Conservation (phyloP, 2,329 filamentous ascomycete genomes). For the Phyllosticta citribraziliensis region DNA sequence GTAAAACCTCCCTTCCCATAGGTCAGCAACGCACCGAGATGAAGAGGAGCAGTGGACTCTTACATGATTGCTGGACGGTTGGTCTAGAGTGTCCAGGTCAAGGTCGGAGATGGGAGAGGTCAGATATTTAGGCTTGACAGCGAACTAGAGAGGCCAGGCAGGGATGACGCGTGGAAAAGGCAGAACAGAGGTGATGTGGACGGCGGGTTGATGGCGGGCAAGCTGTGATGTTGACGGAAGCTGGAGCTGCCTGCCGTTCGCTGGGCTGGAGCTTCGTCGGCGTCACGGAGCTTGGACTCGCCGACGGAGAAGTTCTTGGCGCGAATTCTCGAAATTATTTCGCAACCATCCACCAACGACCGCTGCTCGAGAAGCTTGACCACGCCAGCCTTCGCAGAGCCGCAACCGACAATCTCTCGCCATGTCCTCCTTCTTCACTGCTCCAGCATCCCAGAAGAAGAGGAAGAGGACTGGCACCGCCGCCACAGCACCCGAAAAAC, state of each 20-base stretch:
- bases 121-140: background rate
- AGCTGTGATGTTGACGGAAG: constrained; percentile 9
- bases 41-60: background rate
- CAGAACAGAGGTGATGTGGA: background rate
- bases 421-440: constrained; percentile 73
- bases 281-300: constrained; percentile 7
- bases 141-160: background rate
- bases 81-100: background rate
- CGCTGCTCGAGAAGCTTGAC: background rate
- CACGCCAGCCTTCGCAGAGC: background rate
- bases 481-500: constrained; percentile 50
- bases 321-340: constrained; percentile 11
- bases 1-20: constrained; percentile 77
- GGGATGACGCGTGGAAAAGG: background rate
- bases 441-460: constrained; percentile 80
- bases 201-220: background rate
- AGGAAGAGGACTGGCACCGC: constrained; percentile 58
- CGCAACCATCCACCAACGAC: background rate
- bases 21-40: constrained; percentile 1
- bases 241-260: constrained; percentile 9
- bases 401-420: constrained; percentile 3
- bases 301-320: constrained; percentile 8
- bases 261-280: constrained; percentile 1
- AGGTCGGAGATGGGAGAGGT: background rate
- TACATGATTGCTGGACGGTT: constrained; percentile 8